phyloP scores from a whole-genome alignment of 1,284 basidiomycete genomes.

The Puccinia brachypodii region DNA sequence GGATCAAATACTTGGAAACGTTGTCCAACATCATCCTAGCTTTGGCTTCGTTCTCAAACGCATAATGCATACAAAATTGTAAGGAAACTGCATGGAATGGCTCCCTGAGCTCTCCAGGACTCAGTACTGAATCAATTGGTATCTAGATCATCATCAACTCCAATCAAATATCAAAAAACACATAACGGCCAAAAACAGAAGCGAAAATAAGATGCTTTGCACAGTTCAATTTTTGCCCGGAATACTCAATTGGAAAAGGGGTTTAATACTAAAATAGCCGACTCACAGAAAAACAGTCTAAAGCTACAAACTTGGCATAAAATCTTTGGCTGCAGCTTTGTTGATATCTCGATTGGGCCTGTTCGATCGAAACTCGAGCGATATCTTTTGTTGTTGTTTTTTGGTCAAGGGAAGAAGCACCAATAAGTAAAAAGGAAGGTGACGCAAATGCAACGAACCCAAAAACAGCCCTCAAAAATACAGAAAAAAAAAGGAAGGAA shows the following conservation, averaged over 20 bases:
- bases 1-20: slow-evolving; percentile 74
- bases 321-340: slow-evolving; percentile 65
- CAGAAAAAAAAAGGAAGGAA: not conserved
- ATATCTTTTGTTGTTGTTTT: slow-evolving; percentile 64
- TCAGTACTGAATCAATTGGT: slow-evolving; percentile 70
- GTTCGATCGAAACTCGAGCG: slow-evolving; percentile 83
- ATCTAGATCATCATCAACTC: slow-evolving; percentile 58
- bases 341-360: slow-evolving; percentile 72
- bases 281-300: slow-evolving; percentile 79
- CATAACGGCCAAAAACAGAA: too few relatives aligned
- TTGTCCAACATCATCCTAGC: slow-evolving; percentile 90
- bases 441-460: not conserved
- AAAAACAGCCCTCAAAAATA: not conserved
- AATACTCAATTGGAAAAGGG: not conserved
- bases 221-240: not conserved
- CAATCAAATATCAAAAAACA: not conserved
- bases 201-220: not conserved
- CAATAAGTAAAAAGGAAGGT: not conserved
- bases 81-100: slow-evolving; percentile 92
- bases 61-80: slow-evolving; percentile 99
- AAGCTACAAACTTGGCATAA: slow-evolving; percentile 74
- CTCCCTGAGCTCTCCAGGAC: slow-evolving; percentile 62
- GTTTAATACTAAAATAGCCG: not conserved
- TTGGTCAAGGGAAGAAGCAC: not conserved
- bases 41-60: slow-evolving; percentile 84